Conservation (phyloP, 1,284 basidiomycete species). For the Waitea zeae region DNA sequence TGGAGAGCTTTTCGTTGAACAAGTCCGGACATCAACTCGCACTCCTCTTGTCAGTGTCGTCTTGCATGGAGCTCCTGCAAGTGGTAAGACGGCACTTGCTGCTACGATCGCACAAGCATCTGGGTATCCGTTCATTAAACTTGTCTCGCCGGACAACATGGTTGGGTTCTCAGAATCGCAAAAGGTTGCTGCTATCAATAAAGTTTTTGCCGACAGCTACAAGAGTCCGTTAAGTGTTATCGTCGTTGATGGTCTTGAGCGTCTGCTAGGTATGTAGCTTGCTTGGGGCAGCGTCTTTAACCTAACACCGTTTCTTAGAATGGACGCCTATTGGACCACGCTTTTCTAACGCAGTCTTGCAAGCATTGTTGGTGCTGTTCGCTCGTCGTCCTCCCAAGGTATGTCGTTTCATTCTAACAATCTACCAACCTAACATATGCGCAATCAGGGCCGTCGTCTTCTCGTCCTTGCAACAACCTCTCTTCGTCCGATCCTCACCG, state of each 20-base stretch:
- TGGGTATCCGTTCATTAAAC: constrained; percentile 94
- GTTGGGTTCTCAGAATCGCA: constrained; percentile 85
- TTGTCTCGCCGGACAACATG: constrained; percentile 94
- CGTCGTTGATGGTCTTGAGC: constrained; percentile 90
- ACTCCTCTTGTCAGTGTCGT: constrained; percentile 89
- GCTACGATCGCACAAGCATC: constrained; percentile 91
- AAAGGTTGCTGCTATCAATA: constrained; percentile 87
- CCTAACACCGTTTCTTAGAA: constrained; percentile 48
- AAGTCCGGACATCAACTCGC: constrained; percentile 80
- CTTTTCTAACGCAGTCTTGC: constrained; percentile 90
- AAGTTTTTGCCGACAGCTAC: constrained; percentile 92
- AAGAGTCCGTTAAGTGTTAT: constrained; percentile 95
- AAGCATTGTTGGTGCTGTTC: constrained; percentile 82
- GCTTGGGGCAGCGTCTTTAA: too few species aligned
- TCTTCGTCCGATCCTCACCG: constrained; percentile 71
- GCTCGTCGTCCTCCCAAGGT: constrained; percentile 87
- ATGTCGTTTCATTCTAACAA: constrained; percentile 25
- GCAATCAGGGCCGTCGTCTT: constrained; percentile 84
- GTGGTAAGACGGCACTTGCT: constrained; percentile 92
- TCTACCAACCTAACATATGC: constrained; percentile 19
- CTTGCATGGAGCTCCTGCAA: constrained; percentile 78
- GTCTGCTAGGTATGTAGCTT: constrained; percentile 80
- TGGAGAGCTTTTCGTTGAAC: constrained; percentile 88
- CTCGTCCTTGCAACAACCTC: constrained; percentile 90
- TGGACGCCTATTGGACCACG: constrained; percentile 97